Conservation (phyloP, 2,329 filamentous ascomycete species). For the Blastomyces emzantsi region DNA sequence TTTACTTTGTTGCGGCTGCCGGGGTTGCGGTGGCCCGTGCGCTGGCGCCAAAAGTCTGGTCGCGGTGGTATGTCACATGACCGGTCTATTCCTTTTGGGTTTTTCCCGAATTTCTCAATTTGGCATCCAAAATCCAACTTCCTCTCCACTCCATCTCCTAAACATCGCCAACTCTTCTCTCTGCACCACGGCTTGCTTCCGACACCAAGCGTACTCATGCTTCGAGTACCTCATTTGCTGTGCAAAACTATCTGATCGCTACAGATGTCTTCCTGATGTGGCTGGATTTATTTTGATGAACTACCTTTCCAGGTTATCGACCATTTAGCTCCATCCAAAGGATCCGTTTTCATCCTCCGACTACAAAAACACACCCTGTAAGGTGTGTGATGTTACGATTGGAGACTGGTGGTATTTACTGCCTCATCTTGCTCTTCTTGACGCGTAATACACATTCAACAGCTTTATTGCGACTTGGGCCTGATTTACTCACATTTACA, state of each 20-base stretch:
- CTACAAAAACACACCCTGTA: background rate
- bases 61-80: background rate
- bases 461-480: background rate
- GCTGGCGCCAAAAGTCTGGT: conserved; percentile 3
- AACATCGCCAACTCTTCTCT: background rate
- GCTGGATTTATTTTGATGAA: conserved; percentile 1
- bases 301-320: background rate
- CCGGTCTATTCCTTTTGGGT: background rate
- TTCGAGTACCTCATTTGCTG: background rate
- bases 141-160: background rate
- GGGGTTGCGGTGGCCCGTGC: conserved; percentile 1
- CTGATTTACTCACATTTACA: background rate
- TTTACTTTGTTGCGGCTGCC: conserved; percentile 1
- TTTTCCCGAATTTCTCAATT: conserved; percentile 1
- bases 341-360: background rate
- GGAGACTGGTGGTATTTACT: background rate
- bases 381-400: background rate
- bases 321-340: no score
- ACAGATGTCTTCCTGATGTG: background rate
- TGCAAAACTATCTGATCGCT: background rate
- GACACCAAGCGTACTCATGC: background rate
- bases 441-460: conserved; percentile 3
- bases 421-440: background rate
- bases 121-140: background rate
- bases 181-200: background rate